These are phyloP conservation scores for Oehlia diaphana DNA, from an alignment of 192 early-diverging fungal genomes.

Conservation along the genomic window DNA sequence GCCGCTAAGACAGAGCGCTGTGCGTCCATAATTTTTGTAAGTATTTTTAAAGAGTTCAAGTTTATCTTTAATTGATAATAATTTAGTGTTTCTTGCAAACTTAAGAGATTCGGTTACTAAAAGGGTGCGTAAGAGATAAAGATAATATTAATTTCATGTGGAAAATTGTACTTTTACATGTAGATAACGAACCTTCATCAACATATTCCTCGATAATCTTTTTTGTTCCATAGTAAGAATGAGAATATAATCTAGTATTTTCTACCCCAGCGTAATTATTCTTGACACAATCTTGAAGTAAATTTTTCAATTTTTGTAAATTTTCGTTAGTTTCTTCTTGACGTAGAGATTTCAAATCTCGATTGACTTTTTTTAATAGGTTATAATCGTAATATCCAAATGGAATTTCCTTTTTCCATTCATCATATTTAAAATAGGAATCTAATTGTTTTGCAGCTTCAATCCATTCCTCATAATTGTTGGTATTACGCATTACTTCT, in stretches of 20 bases:
- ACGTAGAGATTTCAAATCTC: conserved; percentile 42
- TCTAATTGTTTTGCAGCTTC: conserved; percentile 60
- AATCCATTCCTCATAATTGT: conserved; percentile 66
- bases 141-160: background rate
- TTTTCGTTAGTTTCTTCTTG: conserved; percentile 31
- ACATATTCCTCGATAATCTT: conserved; percentile 66
- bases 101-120: conserved; percentile 52
- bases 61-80: conserved; percentile 57
- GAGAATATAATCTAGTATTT: conserved; percentile 70
- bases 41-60: conserved; percentile 60
- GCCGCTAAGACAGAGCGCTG: conserved; percentile 78
- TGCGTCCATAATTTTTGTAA: conserved; percentile 67
- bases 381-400: conserved; percentile 66
- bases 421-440: conserved; percentile 60
- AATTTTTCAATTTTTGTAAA: conserved; percentile 48
- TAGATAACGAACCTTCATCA: conserved; percentile 51
- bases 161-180: background rate
- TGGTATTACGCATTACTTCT: conserved; percentile 49
- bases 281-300: conserved; percentile 63
- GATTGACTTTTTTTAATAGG: conserved; percentile 60
- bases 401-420: conserved; percentile 65
- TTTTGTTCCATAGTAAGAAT: conserved; percentile 76
- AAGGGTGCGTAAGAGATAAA: background rate
- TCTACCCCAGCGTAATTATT: conserved; percentile 77
- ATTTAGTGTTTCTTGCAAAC: conserved; percentile 32